Evolutionary conservation across 768 basidiomycete species (phyloP).

Genomic region (Suillus subaureus): DNA sequence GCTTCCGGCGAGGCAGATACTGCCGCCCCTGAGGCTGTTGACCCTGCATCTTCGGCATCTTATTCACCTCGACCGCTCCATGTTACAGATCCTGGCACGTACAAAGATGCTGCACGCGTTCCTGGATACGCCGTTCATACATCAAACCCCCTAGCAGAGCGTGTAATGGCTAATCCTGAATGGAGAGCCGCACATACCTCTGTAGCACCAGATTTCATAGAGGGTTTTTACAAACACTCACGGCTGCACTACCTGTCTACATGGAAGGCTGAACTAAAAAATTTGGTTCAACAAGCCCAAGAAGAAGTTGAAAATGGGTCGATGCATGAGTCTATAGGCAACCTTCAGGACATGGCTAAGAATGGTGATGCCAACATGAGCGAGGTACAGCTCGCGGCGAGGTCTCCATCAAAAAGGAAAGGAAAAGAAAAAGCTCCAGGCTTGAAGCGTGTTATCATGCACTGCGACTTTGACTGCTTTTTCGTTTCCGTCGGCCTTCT

Average conservation of each 20-base stretch:
- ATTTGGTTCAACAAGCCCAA: constrained; percentile 79
- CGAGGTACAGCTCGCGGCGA: constrained; percentile 50
- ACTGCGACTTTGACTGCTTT: constrained; percentile 96
- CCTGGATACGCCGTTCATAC: constrained; percentile 68
- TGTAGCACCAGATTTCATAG: constrained; percentile 82
- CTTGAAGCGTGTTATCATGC: constrained; percentile 75
- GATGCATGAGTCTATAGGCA: constrained; percentile 11
- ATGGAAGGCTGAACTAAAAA: constrained; percentile 90
- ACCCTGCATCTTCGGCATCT: constrained; percentile 6
- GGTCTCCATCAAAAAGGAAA: constrained; percentile 50
- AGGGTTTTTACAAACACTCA: constrained; percentile 81
- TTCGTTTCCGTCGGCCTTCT: constrained; percentile 92
- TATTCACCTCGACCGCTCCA: constrained; percentile 30
- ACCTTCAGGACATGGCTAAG: not conserved
- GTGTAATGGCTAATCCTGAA: constrained; percentile 78
- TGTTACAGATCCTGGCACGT: constrained; percentile 45
- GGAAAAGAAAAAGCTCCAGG: constrained; percentile 54
- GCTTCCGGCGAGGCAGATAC: not conserved
- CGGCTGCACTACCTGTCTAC: constrained; percentile 91
- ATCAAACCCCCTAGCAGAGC: constrained; percentile 74
- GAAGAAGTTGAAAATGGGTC: constrained; percentile 56
- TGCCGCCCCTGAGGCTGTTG: not conserved
- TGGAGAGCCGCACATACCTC: constrained; percentile 92
- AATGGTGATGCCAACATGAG: constrained; percentile 49
- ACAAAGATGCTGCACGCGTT: constrained; percentile 46